These are phyloP conservation scores for Afroboletus lepidellus DNA, from an alignment of 1,284 basidiomycete species.

Conservation along the genomic window DNA sequence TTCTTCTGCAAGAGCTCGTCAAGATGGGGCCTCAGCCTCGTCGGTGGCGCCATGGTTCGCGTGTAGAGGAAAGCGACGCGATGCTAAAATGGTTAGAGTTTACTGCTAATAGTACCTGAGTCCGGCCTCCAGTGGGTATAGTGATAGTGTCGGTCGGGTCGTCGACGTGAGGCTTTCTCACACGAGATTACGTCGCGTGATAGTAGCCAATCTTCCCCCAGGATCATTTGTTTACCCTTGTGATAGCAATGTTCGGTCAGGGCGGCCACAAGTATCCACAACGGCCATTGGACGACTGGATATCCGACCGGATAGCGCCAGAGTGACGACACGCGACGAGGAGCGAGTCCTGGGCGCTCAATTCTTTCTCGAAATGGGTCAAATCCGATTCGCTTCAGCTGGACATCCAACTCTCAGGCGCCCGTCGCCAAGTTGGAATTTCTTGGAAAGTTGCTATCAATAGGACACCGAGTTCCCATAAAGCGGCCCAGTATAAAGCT, in stretches of 20 bases:
- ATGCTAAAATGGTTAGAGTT: background rate
- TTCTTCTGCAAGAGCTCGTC: slow-evolving; percentile 30
- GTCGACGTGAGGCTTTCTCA: slow-evolving; percentile 13
- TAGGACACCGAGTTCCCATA: slow-evolving; percentile 10
- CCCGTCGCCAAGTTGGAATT: no score
- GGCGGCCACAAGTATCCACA: background rate
- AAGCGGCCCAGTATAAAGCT: background rate
- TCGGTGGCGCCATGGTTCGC: slow-evolving; percentile 27
- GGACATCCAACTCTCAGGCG: slow-evolving; percentile 5
- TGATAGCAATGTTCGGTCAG: background rate
- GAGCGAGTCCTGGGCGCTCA: background rate
- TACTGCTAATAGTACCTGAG: background rate
- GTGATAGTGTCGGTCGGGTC: slow-evolving; percentile 1
- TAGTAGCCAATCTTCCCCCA: background rate
- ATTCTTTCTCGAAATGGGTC: background rate
- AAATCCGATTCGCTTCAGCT: background rate
- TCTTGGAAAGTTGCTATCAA: slow-evolving; percentile 12
- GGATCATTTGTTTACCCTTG: background rate
- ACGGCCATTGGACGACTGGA: background rate
- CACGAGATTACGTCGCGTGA: slow-evolving; percentile 15
- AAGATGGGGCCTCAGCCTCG: slow-evolving; percentile 27
- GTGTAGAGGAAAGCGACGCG: background rate
- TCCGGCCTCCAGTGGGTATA: background rate
- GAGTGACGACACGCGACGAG: background rate
- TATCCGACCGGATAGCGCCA: background rate